Evolutionary conservation across 768 basidiomycete species (phyloP).

Genomic region (Kockovaella imperatae): DNA sequence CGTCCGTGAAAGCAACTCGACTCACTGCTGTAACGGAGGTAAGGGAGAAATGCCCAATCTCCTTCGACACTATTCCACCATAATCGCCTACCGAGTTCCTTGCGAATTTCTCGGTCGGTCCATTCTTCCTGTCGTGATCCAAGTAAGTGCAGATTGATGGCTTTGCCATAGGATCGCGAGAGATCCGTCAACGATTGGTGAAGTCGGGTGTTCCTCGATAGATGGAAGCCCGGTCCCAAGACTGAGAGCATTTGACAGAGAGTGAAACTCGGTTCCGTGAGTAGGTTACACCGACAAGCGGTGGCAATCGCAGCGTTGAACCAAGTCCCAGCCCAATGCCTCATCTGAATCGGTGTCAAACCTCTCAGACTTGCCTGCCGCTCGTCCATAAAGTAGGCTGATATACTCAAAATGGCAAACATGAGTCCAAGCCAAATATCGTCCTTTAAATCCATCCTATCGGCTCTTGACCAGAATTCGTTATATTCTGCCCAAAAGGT

Average conservation of each 20-base stretch:
- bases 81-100: neutral
- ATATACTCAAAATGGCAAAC: neutral
- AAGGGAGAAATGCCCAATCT: neutral
- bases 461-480: neutral
- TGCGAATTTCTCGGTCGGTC: neutral
- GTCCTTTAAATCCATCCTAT: neutral
- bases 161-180: neutral
- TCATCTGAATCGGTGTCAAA: neutral
- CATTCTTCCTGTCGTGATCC: neutral
- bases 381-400: slow-evolving; percentile 1
- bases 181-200: neutral
- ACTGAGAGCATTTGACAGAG: neutral
- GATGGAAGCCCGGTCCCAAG: neutral
- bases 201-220: neutral
- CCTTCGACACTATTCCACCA: slow-evolving; percentile 3
- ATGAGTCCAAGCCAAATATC: neutral
- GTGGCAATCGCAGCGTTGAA: neutral
- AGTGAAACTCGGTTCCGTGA: neutral
- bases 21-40: neutral
- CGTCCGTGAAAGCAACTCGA: too few species aligned
- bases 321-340: too few species aligned
- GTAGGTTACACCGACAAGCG: neutral
- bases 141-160: neutral
- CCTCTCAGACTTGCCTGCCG: neutral
- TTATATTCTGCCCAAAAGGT: neutral